Percentiles rank a stretch among this genome's conserved stretches.
These are phyloP conservation scores for Plantago lanceolata DNA, from an alignment of 305 asterid genomes.

Conservation along the genomic window DNA sequence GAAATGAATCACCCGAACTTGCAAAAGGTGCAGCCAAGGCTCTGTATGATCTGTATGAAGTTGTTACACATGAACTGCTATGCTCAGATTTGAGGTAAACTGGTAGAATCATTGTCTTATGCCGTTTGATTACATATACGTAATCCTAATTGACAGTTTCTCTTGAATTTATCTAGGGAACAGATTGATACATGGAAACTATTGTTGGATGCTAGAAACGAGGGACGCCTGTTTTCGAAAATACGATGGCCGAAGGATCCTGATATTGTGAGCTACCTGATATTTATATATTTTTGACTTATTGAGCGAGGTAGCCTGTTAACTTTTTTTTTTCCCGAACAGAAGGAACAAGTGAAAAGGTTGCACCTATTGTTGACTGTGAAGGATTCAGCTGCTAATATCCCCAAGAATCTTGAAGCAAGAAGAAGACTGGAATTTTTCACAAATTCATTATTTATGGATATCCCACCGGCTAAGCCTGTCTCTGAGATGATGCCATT, in stretches of 20 bases:
- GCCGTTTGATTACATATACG: neutral
- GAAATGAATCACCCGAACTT: constrained; percentile 71
- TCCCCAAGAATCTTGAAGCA: constrained; percentile 98
- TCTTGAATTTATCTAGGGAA: constrained; percentile 50
- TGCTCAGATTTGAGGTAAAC: constrained; percentile 77
- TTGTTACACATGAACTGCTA: constrained; percentile 86
- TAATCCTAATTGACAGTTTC: constrained; percentile 12
- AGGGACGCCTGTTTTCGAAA: constrained; percentile 87
- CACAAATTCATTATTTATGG: constrained; percentile 89
- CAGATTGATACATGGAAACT: constrained; percentile 95
- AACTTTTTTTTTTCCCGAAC: constrained; percentile 26
- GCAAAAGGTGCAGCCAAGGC: constrained; percentile 96
- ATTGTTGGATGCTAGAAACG: constrained; percentile 86
- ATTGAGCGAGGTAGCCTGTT: constrained; percentile 1
- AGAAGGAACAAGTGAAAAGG: constrained; percentile 98
- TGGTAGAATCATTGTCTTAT: constrained; percentile 20
- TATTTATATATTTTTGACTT: constrained; percentile 6
- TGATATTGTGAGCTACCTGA: constrained; percentile 58
- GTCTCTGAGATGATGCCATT: constrained; percentile 90
- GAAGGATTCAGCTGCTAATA: constrained; percentile 89
- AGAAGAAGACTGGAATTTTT: constrained; percentile 89
- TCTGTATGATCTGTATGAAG: constrained; percentile 77
- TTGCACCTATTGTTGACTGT: constrained; percentile 92
- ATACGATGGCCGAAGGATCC: constrained; percentile 94
- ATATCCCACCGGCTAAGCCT: constrained; percentile 90